Conservation (phyloP, 495 filamentous ascomycete genomes). For the Choiromyces venosus region DNA sequence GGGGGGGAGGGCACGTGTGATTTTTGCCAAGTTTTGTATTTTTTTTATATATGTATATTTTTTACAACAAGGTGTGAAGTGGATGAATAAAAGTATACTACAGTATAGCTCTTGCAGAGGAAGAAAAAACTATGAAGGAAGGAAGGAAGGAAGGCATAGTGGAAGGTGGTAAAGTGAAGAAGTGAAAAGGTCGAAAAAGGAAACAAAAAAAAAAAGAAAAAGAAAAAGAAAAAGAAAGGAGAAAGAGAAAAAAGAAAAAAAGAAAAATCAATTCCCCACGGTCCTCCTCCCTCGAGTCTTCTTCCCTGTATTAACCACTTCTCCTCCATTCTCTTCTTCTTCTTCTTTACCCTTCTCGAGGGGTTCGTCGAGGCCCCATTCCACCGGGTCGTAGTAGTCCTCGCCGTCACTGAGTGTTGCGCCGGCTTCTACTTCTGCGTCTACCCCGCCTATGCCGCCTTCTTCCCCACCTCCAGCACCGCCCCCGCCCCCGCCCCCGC, state of each 20-base stretch:
- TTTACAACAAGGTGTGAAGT: not conserved
- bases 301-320: conserved; percentile 54
- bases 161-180: too few species aligned
- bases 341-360: conserved; percentile 89
- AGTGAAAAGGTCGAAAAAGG: too few species aligned
- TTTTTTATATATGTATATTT: too few species aligned
- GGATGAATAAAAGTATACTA: not conserved
- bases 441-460: conserved; percentile 55
- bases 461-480: conserved; percentile 32
- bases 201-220: conserved; percentile 11
- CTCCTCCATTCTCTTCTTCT: conserved; percentile 65
- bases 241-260: conserved; percentile 13
- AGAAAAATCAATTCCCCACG: conserved; percentile 30
- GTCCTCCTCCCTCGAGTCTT: conserved; percentile 69
- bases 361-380: conserved; percentile 78
- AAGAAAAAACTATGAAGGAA: not conserved
- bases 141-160: not conserved
- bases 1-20: not conserved
- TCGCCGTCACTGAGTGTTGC: conserved; percentile 77
- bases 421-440: conserved; percentile 65
- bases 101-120: too few species aligned
- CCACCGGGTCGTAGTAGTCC: conserved; percentile 91
- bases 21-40: not conserved
- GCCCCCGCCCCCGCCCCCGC: conserved; percentile 58
- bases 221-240: not conserved